Evolutionary conservation across 805 yeast species (phyloP).

Genomic region (Grigorovia transvaalensis): DNA sequence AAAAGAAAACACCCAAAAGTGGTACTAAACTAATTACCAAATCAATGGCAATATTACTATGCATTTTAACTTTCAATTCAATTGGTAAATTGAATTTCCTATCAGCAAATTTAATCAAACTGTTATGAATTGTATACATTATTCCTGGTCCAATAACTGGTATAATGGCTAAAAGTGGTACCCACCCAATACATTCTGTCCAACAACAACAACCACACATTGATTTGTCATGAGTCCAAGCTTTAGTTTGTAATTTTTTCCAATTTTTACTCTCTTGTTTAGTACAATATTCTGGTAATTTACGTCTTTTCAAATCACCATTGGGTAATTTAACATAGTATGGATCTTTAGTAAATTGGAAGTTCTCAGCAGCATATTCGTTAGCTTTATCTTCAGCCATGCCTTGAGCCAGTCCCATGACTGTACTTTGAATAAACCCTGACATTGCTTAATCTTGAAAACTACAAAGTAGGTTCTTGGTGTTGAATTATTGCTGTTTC

Average conservation of each 20-base stretch:
- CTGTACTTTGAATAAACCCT: slow-evolving; percentile 7
- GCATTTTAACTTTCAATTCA: slow-evolving; percentile 54
- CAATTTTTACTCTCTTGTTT: slow-evolving; percentile 55
- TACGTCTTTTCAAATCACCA: slow-evolving; percentile 38
- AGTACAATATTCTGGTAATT: slow-evolving; percentile 41
- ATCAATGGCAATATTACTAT: slow-evolving; percentile 67
- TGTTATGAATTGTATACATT: slow-evolving; percentile 70
- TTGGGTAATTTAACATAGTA: slow-evolving; percentile 34
- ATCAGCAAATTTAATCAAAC: slow-evolving; percentile 51
- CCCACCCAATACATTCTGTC: slow-evolving; percentile 62
- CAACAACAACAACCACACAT: slow-evolving; percentile 64
- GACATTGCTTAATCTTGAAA: slow-evolving; percentile 2
- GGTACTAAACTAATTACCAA: slow-evolving; percentile 71
- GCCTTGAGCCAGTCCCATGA: slow-evolving; percentile 7
- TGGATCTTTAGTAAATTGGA: slow-evolving; percentile 42
- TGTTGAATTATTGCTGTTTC: too few species aligned
- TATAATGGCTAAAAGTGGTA: slow-evolving; percentile 57
- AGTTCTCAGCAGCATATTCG: slow-evolving; percentile 21
- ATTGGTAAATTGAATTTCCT: slow-evolving; percentile 47
- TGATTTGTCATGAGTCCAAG: slow-evolving; percentile 83
- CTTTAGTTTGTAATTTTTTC: slow-evolving; percentile 63
- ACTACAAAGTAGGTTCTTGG: not conserved
- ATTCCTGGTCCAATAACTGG: slow-evolving; percentile 80
- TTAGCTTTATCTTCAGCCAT: slow-evolving; percentile 11
- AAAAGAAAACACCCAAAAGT: slow-evolving; percentile 60